A percentile compares a stretch with the other conserved stretches of the same genome.
Evolutionary conservation across 805 yeast species (phyloP).

Genomic region (Candida koratica): DNA sequence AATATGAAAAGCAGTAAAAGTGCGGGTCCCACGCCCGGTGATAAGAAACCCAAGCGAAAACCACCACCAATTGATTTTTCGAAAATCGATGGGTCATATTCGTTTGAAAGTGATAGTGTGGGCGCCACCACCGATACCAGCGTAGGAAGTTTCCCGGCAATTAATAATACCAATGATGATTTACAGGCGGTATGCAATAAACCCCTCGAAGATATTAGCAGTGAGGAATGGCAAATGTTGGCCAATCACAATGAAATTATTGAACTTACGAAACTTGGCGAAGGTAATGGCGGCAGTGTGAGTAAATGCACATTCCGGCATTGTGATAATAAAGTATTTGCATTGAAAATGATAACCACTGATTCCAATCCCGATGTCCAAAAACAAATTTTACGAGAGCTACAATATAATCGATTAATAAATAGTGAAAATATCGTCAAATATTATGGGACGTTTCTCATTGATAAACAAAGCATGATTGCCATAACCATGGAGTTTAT

Average conservation of each 20-base stretch:
- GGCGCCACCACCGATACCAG: constrained; percentile 2
- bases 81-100: constrained; percentile 27
- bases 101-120: constrained; percentile 6
- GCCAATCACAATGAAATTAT: constrained; percentile 58
- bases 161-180: neutral
- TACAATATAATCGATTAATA: constrained; percentile 82
- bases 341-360: constrained; percentile 69
- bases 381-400: constrained; percentile 84
- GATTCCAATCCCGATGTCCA: constrained; percentile 84
- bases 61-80: constrained; percentile 44
- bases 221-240: constrained; percentile 68
- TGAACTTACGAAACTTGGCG: constrained; percentile 75
- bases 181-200: constrained; percentile 4
- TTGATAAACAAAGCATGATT: constrained; percentile 71
- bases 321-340: constrained; percentile 65
- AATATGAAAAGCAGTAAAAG: neutral
- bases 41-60: constrained; percentile 24
- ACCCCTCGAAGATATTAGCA: constrained; percentile 46
- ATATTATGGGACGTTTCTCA: constrained; percentile 88
- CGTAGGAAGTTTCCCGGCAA: neutral
- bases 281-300: constrained; percentile 93
- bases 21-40: constrained; percentile 5
- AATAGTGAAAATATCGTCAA: constrained; percentile 80
- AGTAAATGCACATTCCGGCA: constrained; percentile 60
- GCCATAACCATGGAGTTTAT: constrained; percentile 97